Evolutionary conservation across 2,329 filamentous ascomycete species (phyloP).

Genomic region (Talaromyces sp.): DNA sequence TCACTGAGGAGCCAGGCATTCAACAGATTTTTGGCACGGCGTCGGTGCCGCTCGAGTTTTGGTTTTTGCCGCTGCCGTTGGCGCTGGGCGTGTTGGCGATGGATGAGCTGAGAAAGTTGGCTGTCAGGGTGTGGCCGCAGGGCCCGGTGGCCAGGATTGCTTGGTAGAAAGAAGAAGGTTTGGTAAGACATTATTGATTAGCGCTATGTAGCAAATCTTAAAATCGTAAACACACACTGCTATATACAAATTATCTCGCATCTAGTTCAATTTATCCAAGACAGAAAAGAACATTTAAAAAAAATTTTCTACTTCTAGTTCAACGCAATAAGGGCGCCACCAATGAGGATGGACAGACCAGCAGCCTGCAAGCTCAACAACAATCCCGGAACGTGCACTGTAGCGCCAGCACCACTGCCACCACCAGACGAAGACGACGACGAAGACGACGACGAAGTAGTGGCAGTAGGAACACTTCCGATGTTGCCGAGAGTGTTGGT

Average conservation of each 20-base stretch:
- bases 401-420: background rate
- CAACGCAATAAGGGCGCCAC: background rate
- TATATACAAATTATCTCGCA: background rate
- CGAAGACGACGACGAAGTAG: too few relatives aligned
- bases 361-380: background rate
- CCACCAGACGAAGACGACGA: background rate
- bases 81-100: constrained; percentile 47
- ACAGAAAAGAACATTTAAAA: background rate
- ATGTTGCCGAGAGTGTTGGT: background rate
- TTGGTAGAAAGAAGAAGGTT: constrained; percentile 34
- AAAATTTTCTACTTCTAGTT: background rate
- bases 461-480: background rate
- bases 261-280: background rate
- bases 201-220: background rate
- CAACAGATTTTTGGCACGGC: constrained; percentile 47
- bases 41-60: constrained; percentile 48
- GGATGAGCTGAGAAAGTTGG: constrained; percentile 49
- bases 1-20: constrained; percentile 48
- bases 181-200: background rate
- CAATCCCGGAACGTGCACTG: background rate
- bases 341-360: background rate
- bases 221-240: background rate
- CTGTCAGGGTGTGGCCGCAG: constrained; percentile 44
- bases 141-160: constrained; percentile 44
- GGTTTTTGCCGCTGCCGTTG: constrained; percentile 48